phyloP scores from a whole-genome alignment of 2,329 filamentous ascomycete species.

The Penicillium occitanis region DNA sequence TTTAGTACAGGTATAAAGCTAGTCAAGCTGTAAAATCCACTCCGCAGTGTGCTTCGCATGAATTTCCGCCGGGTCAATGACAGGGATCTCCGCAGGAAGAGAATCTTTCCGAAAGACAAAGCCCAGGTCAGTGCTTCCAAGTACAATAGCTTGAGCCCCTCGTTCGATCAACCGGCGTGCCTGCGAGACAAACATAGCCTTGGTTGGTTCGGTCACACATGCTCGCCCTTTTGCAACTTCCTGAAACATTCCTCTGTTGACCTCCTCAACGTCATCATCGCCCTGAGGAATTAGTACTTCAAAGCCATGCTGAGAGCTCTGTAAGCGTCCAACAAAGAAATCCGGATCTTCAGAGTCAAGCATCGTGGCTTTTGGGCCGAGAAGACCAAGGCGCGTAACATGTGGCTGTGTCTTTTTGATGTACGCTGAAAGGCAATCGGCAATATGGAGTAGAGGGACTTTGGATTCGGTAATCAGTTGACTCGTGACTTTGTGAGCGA shows the following conservation, averaged over 20 bases:
- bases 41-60: not conserved
- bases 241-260: not conserved
- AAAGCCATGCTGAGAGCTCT: not conserved
- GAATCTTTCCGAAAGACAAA: not conserved
- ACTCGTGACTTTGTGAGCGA: constrained; percentile 5
- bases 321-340: not conserved
- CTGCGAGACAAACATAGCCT: not conserved
- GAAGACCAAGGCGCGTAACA: not conserved
- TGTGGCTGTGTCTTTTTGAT: not conserved
- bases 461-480: not conserved
- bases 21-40: not conserved
- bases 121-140: not conserved
- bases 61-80: not conserved
- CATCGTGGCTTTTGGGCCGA: not conserved
- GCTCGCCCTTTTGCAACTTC: not conserved
- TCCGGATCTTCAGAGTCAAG: not conserved
- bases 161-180: not conserved
- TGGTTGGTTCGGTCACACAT: not conserved
- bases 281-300: not conserved
- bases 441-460: not conserved
- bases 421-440: not conserved
- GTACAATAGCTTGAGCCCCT: constrained; percentile 2
- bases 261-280: not conserved
- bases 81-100: not conserved
- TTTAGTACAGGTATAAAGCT: not conserved